Conservation (phyloP, 345 rosid species). For the Eutrema heterophyllum region DNA sequence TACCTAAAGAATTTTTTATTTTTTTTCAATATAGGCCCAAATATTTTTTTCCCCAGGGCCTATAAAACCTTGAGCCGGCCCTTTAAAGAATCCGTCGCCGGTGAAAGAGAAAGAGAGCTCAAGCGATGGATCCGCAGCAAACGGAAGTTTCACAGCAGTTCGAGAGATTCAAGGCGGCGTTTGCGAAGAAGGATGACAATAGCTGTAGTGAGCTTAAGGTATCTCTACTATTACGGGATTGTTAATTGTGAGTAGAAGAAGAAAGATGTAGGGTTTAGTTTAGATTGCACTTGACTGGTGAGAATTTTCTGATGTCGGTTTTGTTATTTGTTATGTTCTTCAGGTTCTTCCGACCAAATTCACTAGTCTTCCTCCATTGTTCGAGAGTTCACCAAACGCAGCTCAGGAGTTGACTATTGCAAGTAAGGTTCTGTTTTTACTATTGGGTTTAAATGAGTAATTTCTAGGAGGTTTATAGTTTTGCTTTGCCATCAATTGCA, state of each 20-base stretch:
- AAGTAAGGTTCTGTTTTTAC: constrained; percentile 36
- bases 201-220: constrained; percentile 77
- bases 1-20: no score
- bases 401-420: constrained; percentile 66
- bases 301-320: neutral
- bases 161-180: constrained; percentile 82
- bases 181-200: constrained; percentile 59
- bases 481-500: neutral
- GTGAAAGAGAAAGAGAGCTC: neutral
- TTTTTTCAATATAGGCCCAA: no score
- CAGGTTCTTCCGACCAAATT: constrained; percentile 79
- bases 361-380: constrained; percentile 84
- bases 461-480: neutral
- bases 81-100: no score
- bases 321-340: constrained; percentile 1
- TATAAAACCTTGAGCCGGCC: no score
- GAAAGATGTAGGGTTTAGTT: no score
- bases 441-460: neutral
- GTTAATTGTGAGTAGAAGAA: no score
- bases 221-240: no score
- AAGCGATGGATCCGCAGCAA: constrained; percentile 77
- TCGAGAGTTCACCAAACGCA: constrained; percentile 62
- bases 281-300: neutral
- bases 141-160: constrained; percentile 80
- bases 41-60: no score